Percentiles rank a stretch among this genome's conserved stretches.
phyloP scores from a whole-genome alignment of 345 rosid species.

The Euphorbia lathyris region DNA sequence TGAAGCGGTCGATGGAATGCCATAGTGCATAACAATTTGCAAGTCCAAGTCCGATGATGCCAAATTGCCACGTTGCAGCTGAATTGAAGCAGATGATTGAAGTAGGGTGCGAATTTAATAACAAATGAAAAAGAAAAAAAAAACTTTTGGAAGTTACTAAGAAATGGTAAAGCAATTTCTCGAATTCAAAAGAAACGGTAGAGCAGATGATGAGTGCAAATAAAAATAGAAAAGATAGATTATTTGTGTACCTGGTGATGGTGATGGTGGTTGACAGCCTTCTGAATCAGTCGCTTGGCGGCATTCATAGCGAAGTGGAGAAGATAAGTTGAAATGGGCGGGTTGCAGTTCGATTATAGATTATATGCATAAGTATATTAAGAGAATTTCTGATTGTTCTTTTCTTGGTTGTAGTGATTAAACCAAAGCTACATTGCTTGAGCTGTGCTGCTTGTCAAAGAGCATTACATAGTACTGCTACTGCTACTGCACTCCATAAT shows the following conservation, averaged over 20 bases:
- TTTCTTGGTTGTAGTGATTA: constrained; percentile 3
- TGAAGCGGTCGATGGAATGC: constrained; percentile 78
- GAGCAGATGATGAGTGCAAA: background rate
- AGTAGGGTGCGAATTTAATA: no score
- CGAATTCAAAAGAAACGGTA: background rate
- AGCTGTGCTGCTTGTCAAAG: background rate
- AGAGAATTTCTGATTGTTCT: background rate
- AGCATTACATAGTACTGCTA: no score
- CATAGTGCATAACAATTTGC: constrained; percentile 55
- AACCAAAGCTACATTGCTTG: constrained; percentile 4
- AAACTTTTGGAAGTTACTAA: background rate
- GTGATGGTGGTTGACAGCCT: constrained; percentile 3
- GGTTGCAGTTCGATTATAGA: background rate
- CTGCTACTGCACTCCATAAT: no score
- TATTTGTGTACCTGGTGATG: background rate
- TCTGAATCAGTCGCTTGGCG: constrained; percentile 17
- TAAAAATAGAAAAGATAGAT: background rate
- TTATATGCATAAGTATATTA: no score
- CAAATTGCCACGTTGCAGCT: constrained; percentile 19
- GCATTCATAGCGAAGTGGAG: constrained; percentile 4
- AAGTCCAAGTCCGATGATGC: constrained; percentile 48
- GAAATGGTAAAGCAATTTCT: background rate
- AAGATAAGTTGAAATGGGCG: background rate
- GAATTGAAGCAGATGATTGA: background rate
- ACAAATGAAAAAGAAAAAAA: no score